Evolutionary conservation across 495 filamentous ascomycete species (phyloP), one percentile per base, ranked within the genome.

Genomic region (Neurospora africana): DNA sequence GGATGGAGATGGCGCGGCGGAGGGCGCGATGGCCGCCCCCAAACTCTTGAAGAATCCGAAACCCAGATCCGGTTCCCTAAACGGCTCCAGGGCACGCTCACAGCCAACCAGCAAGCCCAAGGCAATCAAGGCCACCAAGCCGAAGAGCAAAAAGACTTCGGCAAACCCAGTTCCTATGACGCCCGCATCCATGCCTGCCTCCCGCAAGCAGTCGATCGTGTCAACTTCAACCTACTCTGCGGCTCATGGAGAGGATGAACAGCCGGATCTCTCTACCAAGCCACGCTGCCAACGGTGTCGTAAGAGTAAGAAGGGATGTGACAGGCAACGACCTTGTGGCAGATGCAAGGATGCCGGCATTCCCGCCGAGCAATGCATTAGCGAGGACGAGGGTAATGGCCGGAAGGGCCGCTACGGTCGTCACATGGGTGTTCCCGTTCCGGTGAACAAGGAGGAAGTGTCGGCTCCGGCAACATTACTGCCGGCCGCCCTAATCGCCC

Each of bases 291-390:
- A 98, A 79, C 92, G 95, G 65, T 99, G 95, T 85, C 91, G 95
- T 73, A 98, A 98, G 88, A 98, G 94, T 80, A 99, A 99, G 87
- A 99, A 99, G 82, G 95, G 95, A 7, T 99, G 95, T 79, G 96
- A 99, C 84, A 90, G 95, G 70, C 94, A 97, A 78, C 90, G 95
- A 47, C 95, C 95, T 13, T 99, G 95, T 78, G 92, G 92, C 43
- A 88, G 95, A 73, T 99, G 95, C 88, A 92, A 93, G 79, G 95
- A 99, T 83, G 95, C 96, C 35, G 95, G 95, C 17, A 91, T 99
- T 76, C 90, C 92, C 68, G 87, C 93, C 70, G 94, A 98, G 47
- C 91, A 92, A 68, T 99, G 95, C 80, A 87, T 98, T 79, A 97
- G 93, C 81, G 95, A 99, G 80, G 96, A 99, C 73, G 95, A 99